Conservation (phyloP, 1,284 basidiomycete genomes). For the Pyrrhoderma noxium region DNA sequence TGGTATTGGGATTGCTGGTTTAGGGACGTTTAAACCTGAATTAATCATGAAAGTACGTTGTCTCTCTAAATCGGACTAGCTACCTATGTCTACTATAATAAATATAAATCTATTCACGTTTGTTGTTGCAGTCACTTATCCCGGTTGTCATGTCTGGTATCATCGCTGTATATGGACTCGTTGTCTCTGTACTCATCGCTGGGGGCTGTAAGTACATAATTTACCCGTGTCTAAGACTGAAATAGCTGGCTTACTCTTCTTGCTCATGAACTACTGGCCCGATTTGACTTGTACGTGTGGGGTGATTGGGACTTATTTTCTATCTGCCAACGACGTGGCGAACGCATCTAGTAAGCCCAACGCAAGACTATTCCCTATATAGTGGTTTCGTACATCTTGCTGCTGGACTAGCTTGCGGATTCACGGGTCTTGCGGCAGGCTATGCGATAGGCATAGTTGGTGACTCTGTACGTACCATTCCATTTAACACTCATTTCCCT, state of each 20-base stretch:
- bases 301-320: too few species aligned
- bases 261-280: not conserved
- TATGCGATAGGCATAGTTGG: conserved; percentile 95
- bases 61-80: not conserved
- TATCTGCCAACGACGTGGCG: too few species aligned
- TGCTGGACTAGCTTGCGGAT: conserved; percentile 81
- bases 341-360: conserved; percentile 37
- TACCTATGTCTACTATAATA: not conserved
- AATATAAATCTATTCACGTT: not conserved
- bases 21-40: conserved; percentile 92
- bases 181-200: conserved; percentile 86
- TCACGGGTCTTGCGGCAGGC: conserved; percentile 85
- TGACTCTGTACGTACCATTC: conserved; percentile 79
- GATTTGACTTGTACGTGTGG: not conserved
- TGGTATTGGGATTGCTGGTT: conserved; percentile 95
- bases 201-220: conserved; percentile 45
- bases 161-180: conserved; percentile 76
- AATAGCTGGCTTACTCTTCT: conserved; percentile 14
- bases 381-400: conserved; percentile 87
- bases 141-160: conserved; percentile 58
- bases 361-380: conserved; percentile 43
- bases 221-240: not conserved
- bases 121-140: conserved; percentile 43
- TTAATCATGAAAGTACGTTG: conserved; percentile 90
- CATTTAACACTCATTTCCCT: too few species aligned